Percentiles rank a stretch among this genome's conserved stretches.
Evolutionary conservation across 306 rosid species (phyloP).

Genomic region (Rubus idaeus): DNA sequence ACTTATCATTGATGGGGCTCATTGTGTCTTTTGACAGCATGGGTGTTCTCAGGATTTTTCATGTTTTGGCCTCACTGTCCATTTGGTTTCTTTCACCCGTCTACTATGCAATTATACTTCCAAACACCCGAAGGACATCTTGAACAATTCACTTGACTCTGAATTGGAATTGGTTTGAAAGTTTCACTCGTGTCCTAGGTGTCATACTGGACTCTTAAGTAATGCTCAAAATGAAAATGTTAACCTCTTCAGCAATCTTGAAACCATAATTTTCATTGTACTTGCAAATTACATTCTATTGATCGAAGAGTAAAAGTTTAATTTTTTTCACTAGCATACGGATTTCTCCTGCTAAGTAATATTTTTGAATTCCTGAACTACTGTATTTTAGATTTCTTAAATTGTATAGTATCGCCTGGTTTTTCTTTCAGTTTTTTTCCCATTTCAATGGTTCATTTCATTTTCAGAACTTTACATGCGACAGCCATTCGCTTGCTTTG

Average conservation of each 20-base stretch:
- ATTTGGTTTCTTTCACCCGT: too few species aligned
- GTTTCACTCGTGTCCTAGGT: background rate
- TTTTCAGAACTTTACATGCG: constrained; percentile 70
- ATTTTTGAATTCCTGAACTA: background rate
- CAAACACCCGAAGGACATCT: background rate
- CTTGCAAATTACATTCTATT: background rate
- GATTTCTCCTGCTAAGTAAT: background rate
- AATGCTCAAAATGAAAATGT: background rate
- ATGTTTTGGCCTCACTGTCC: too few species aligned
- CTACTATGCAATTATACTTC: background rate
- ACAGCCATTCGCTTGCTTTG: constrained; percentile 85
- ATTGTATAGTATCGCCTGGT: background rate
- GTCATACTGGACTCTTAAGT: background rate
- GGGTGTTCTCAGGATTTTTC: too few species aligned
- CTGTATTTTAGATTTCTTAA: background rate
- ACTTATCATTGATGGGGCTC: too few species aligned
- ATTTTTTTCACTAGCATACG: background rate
- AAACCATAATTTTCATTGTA: background rate
- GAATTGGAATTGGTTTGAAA: too few species aligned
- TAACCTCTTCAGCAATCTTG: background rate
- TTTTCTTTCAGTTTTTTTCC: background rate
- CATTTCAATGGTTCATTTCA: constrained; percentile 11
- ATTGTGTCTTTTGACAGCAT: too few species aligned
- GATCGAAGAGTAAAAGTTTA: background rate
- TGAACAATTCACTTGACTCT: background rate